phyloP scores from a whole-genome alignment of 2,329 filamentous ascomycete species.

The Beauveria rudraprayagi region DNA sequence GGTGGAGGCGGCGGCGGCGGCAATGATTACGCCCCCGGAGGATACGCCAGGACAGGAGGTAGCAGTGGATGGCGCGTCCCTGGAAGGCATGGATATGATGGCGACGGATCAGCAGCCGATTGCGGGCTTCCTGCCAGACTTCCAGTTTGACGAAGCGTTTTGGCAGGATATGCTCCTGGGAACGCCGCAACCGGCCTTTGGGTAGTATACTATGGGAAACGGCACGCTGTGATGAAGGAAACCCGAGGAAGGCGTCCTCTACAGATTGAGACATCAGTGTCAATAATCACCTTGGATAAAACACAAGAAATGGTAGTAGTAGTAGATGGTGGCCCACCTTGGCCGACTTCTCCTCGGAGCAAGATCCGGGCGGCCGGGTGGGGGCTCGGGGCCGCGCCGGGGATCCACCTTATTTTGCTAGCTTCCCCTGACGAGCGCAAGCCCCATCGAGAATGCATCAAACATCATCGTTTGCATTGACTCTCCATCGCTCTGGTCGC shows the following conservation, averaged over 20 bases:
- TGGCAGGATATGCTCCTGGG: slow-evolving; percentile 8
- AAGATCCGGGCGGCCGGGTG: not conserved
- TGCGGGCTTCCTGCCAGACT: not conserved
- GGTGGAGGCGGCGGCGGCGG: not conserved
- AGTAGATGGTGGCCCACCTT: not conserved
- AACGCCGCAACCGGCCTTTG: not conserved
- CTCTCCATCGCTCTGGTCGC: not conserved
- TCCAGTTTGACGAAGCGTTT: slow-evolving; percentile 6
- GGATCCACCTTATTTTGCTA: not conserved
- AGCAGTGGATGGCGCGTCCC: not conserved
- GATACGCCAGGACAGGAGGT: not conserved
- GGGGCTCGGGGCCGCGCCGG: not conserved
- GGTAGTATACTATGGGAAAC: not conserved
- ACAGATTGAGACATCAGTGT: not conserved
- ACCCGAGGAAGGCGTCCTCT: not conserved
- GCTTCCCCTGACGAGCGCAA: not conserved
- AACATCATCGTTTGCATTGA: not conserved
- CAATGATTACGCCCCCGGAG: not conserved
- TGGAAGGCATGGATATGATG: not conserved
- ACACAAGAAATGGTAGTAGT: no score
- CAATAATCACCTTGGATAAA: not conserved
- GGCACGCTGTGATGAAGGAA: not conserved
- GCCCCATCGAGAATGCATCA: not conserved
- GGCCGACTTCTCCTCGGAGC: not conserved
- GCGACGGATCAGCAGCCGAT: not conserved